Evolutionary conservation across 2,329 filamentous ascomycete species (phyloP).

Genomic region (Aphanocladium album): DNA sequence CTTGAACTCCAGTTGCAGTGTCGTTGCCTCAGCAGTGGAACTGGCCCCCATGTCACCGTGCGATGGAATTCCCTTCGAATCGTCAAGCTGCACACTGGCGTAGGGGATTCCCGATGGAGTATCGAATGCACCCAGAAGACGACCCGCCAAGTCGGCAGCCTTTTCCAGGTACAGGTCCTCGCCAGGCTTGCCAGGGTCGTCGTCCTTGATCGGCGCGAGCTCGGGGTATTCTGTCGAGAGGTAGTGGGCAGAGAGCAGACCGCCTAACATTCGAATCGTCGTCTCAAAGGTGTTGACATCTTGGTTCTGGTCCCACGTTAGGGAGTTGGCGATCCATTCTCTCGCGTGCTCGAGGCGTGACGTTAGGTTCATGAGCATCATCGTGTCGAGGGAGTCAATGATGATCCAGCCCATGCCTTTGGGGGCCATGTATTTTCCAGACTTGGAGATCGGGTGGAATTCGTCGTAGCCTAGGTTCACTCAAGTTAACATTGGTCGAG

Average conservation of each 20-base stretch:
- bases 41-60: slow-evolving; percentile 83
- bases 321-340: slow-evolving; percentile 76
- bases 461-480: slow-evolving; percentile 66
- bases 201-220: slow-evolving; percentile 68
- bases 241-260: slow-evolving; percentile 88
- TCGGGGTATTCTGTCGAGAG: slow-evolving; percentile 77
- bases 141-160: slow-evolving; percentile 85
- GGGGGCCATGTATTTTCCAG: slow-evolving; percentile 75
- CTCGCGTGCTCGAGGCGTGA: slow-evolving; percentile 76
- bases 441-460: slow-evolving; percentile 78
- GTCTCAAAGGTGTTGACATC: slow-evolving; percentile 98
- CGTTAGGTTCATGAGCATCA: slow-evolving; percentile 98
- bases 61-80: slow-evolving; percentile 68
- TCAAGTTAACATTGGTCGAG: background rate
- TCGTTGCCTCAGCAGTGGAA: slow-evolving; percentile 90
- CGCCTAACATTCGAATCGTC: slow-evolving; percentile 94
- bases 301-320: slow-evolving; percentile 87
- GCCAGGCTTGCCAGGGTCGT: slow-evolving; percentile 66
- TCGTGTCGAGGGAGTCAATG: slow-evolving; percentile 88
- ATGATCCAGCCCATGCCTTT: slow-evolving; percentile 97
- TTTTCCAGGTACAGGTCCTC: slow-evolving; percentile 96
- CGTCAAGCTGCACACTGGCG: slow-evolving; percentile 83
- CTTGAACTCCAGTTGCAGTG: slow-evolving; percentile 92
- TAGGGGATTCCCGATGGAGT: slow-evolving; percentile 82
- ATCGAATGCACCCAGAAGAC: slow-evolving; percentile 82